Conservation (phyloP, 2,329 filamentous ascomycete genomes). For the Penicillium sp. region DNA sequence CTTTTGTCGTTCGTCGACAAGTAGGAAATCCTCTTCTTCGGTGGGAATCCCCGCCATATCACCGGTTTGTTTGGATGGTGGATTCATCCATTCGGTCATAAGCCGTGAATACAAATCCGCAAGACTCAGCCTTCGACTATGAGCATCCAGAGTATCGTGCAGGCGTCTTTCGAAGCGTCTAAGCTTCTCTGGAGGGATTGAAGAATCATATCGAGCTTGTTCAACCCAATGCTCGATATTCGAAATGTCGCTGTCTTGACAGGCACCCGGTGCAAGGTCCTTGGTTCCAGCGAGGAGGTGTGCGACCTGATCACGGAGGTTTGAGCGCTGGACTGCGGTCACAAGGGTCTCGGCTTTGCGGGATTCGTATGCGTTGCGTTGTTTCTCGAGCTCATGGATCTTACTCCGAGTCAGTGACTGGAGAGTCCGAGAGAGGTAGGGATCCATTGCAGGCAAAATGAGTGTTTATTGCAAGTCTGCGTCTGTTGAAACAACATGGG, state of each 20-base stretch:
- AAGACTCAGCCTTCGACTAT: background rate
- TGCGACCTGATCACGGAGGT: background rate
- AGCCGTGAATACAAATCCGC: background rate
- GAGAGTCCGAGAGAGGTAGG: background rate
- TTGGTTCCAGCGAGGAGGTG: background rate
- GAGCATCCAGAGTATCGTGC: background rate
- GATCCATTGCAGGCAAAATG: background rate
- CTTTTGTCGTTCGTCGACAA: background rate
- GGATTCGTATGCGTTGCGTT: background rate
- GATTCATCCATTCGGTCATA: background rate
- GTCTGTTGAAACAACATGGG: background rate
- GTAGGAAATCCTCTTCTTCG: background rate
- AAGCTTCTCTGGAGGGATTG: background rate
- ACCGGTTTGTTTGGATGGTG: background rate
- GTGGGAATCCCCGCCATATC: background rate
- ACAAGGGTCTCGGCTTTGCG: background rate
- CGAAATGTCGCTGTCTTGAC: background rate
- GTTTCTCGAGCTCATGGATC: background rate
- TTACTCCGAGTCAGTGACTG: background rate
- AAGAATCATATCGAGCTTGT: background rate
- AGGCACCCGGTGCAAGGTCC: background rate
- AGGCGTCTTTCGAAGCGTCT: background rate
- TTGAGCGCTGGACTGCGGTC: background rate
- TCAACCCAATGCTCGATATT: background rate
- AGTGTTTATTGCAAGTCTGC: background rate